Base-by-base conservation (phyloP, 306 rosid genomes). In the Gleditsia sinensis region DNA sequence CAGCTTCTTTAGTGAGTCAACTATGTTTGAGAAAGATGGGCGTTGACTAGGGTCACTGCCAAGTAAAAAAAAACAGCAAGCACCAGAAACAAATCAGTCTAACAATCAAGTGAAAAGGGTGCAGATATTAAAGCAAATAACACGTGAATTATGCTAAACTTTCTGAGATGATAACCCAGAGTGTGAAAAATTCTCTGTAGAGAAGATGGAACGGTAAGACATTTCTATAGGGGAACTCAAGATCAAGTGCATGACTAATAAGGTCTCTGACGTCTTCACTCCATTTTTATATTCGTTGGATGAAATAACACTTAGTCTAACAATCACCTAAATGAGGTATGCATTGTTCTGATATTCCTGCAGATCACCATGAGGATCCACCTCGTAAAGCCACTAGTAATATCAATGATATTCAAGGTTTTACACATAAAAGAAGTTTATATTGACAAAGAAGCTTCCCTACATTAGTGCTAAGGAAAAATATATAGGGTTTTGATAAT, bases 1-100 rank as follows among this genome's bases (percentile, higher is more conserved):
- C 83, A 94, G 81, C 88, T 91, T 94, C 89, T 94, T 94, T 67
- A 94, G 76, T 0, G 98, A 80, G 8, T 89, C 94, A 0, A 94
- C 97, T 79, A 94, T 91, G 50, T 88, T 88, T 3, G 42, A 42
- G 20, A 94, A 89, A 23, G 94, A 75, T 16, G 98, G 98, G 45
- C 97, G 97, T 43, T 88, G 86, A 51, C 23, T 83, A 6, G 98
- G 96, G 77, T 89, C 86, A 39, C 98, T 94, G 86, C 74, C 11
- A 33, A 60, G 7, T 6, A 71, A 54, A 61, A 55, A 20, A 27
- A 50, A n/a, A n/a, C n/a, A n/a, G 24, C 50, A 66, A 71, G 66
- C 33, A 30, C 88, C 21, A 84, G 71, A n/a, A 72, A 58, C 12
- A 27, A 54, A 51, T 32, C 28, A 23, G 34, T 21, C 54, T 23